Evolutionary conservation across 2,329 filamentous ascomycete genomes (phyloP).

Genomic region (Neurospora crassa): DNA sequence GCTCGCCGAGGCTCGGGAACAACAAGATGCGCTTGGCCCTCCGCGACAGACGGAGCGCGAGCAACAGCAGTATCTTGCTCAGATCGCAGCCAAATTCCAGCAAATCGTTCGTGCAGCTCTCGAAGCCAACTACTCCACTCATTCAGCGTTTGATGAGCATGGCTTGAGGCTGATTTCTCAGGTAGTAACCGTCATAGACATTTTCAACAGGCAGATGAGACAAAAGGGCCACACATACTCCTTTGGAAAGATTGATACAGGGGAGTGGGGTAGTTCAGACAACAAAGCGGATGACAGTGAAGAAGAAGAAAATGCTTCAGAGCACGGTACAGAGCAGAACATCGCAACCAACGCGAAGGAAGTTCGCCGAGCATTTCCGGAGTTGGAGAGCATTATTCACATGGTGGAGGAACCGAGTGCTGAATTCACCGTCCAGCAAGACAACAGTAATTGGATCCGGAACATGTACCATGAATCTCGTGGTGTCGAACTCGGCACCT

Average conservation of each 20-base stretch:
- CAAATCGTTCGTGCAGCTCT: conserved; percentile 22
- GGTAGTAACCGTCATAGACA: conserved; percentile 29
- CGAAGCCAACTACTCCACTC: conserved; percentile 25
- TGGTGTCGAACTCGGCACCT: conserved; percentile 18
- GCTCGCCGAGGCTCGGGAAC: conserved; percentile 1
- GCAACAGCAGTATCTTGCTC: conserved; percentile 27
- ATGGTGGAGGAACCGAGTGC: not conserved
- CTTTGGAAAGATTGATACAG: no score
- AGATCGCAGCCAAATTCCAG: conserved; percentile 25
- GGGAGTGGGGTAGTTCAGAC: no score
- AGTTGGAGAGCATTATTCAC: conserved; percentile 9
- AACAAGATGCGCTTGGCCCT: conserved; percentile 7
- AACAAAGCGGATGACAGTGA: not conserved
- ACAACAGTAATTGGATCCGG: conserved; percentile 18
- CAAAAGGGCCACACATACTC: not conserved
- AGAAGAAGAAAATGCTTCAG: not conserved
- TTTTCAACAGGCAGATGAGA: conserved; percentile 23
- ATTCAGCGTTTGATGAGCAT: conserved; percentile 20
- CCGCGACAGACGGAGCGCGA: conserved; percentile 10
- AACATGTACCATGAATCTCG: conserved; percentile 16
- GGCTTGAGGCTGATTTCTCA: conserved; percentile 25
- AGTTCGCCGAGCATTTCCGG: conserved; percentile 5
- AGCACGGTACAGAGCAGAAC: not conserved
- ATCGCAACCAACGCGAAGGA: not conserved
- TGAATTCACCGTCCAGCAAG: conserved; percentile 1